Evolutionary conservation across 257 asterid genomes (phyloP), one percentile per base, ranked within the genome.

Genomic region (Ilex asprella): DNA sequence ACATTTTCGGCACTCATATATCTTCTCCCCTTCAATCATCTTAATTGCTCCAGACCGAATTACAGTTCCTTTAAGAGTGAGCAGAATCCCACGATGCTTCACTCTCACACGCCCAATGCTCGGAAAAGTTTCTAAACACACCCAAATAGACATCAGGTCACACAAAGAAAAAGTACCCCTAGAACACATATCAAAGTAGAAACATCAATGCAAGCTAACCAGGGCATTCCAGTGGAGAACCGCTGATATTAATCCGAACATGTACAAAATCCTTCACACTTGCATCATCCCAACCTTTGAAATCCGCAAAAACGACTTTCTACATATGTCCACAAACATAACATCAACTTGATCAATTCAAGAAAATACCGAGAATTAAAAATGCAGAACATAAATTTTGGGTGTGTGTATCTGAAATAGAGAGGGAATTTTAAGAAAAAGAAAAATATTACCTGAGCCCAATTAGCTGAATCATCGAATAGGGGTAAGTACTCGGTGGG

Each of bases 21-120:
- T 67, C 86, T 84, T 92, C 77, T 87, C 95, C 56, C 97, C 97
- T 87, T 92, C 95, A 68, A 89, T 87, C 99, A 92, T 89, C 87
- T 89, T 92, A 63, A 89, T 78, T 60, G 97, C 85, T 74, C 99
- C 95, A 57, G 97, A 86, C 81, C 99, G 80, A 62, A 89, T 92
- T 58, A 92, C 96, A 55, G 95, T 92, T 76, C 99, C 99, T 65
- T 92, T 87, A 72, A 92, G 84, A 62, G 99, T 85, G 69, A 92
- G 94, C 78, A 93, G 97, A 61, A 87, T 83, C 66, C 96, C 91
- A 2, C 84, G 89, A 77, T 93, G 99, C 81, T 84, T 93, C 78
- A 85, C 96, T 73, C 97, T 81, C 75, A 93, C 76, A 11, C 86
- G 86, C 53, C 97, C 96, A 76, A 89, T 93, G 71, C 96, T 87